Conservation (phyloP, 2,329 filamentous ascomycete species). For the Macrophomina tecta region DNA sequence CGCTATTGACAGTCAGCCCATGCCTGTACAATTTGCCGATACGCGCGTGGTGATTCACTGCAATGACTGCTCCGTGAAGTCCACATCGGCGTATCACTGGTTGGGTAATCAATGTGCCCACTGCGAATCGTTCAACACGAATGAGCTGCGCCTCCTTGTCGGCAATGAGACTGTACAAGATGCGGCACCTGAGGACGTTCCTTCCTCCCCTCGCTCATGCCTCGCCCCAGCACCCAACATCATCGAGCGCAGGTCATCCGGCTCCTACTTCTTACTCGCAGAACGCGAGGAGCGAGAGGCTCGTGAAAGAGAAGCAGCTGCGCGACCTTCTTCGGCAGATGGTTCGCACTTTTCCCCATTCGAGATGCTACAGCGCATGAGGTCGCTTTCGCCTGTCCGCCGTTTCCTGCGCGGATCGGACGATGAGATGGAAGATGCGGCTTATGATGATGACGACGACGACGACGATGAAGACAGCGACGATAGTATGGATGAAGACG, state of each 20-base stretch:
- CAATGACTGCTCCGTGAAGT: slow-evolving; percentile 92
- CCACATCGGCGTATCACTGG: slow-evolving; percentile 90
- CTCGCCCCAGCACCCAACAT: neutral
- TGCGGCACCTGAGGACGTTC: neutral
- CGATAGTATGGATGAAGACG: slow-evolving; percentile 40
- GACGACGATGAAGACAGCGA: slow-evolving; percentile 44
- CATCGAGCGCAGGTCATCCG: slow-evolving; percentile 24
- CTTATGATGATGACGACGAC: slow-evolving; percentile 42
- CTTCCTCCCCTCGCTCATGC: slow-evolving; percentile 3
- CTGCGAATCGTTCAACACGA: slow-evolving; percentile 61
- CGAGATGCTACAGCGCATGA: slow-evolving; percentile 54
- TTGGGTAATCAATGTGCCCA: slow-evolving; percentile 83
- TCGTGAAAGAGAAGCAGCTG: slow-evolving; percentile 16
- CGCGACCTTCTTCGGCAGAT: slow-evolving; percentile 34
- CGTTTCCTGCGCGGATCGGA: slow-evolving; percentile 48
- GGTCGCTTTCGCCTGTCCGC: slow-evolving; percentile 52
- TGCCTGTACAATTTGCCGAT: slow-evolving; percentile 82
- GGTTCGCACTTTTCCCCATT: slow-evolving; percentile 50
- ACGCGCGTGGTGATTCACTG: slow-evolving; percentile 85
- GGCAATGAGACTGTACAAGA: slow-evolving; percentile 43
- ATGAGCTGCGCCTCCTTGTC: slow-evolving; percentile 53
- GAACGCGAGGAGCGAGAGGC: slow-evolving; percentile 34
- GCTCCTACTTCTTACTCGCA: slow-evolving; percentile 31
- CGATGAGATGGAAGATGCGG: slow-evolving; percentile 39
- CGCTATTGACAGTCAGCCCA: slow-evolving; percentile 86